Percentiles rank a stretch among this genome's conserved stretches.
Conservation (phyloP, 345 rosid species). For the Sonneratia alba region DNA sequence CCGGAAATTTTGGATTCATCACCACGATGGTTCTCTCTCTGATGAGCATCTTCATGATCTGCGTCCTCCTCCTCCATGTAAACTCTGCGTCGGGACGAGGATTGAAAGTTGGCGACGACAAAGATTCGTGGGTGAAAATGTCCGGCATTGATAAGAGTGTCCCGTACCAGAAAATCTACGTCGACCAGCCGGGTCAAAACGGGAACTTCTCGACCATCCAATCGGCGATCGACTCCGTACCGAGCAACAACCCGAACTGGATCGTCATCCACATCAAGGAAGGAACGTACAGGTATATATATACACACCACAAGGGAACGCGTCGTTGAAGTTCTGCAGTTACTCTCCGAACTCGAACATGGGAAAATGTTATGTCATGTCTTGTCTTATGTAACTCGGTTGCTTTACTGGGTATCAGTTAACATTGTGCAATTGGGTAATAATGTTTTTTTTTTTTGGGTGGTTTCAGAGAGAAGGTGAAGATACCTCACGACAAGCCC, state of each 20-base stretch:
- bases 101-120: background rate
- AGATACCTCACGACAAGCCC: slow-evolving; percentile 56
- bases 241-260: slow-evolving; percentile 8
- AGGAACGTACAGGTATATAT: slow-evolving; percentile 9
- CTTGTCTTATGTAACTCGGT: background rate
- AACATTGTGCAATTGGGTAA: background rate
- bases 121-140: too few relatives aligned
- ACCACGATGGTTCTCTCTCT: too few relatives aligned
- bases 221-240: slow-evolving; percentile 15
- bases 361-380: background rate
- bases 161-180: background rate
- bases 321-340: background rate
- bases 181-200: slow-evolving; percentile 7
- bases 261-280: slow-evolving; percentile 9
- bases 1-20: too few relatives aligned
- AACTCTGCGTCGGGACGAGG: background rate
- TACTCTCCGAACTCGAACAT: background rate
- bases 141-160: background rate
- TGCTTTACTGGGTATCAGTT: too few relatives aligned
- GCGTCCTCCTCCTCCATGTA: background rate
- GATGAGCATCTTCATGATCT: background rate
- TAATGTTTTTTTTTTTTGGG: too few relatives aligned
- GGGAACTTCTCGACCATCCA: slow-evolving; percentile 15
- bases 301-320: background rate
- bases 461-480: slow-evolving; percentile 54